These are phyloP conservation scores for Phylloporus rhodoxanthus DNA, from an alignment of 768 basidiomycete genomes.

Conservation along the genomic window DNA sequence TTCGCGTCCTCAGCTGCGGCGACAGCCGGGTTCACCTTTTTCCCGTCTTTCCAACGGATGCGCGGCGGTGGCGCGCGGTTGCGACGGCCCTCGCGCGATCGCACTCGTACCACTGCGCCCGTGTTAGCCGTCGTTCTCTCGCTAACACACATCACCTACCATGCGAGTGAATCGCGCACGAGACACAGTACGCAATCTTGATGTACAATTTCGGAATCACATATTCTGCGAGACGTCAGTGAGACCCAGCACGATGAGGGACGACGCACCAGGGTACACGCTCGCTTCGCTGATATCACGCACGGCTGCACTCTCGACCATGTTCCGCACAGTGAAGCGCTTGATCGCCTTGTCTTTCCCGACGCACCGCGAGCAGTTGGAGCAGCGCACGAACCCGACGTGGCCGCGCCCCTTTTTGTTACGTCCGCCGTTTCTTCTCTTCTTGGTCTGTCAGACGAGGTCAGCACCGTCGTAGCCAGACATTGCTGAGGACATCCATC, in stretches of 20 bases:
- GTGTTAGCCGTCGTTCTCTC: neutral
- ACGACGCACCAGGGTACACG: conserved; percentile 75
- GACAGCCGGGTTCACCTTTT: conserved; percentile 95
- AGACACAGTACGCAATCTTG: conserved; percentile 98
- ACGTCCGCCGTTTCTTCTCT: conserved; percentile 98
- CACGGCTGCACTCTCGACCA: conserved; percentile 98
- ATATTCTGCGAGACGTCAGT: conserved; percentile 59
- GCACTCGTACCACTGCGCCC: conserved; percentile 91
- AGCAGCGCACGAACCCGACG: conserved; percentile 91
- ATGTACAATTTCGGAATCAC: conserved; percentile 95
- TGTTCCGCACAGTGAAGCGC: conserved; percentile 98
- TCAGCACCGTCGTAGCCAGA: conserved; percentile 4
- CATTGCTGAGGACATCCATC: conserved; percentile 4
- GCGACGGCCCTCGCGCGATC: conserved; percentile 90
- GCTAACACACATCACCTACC: conserved; percentile 38
- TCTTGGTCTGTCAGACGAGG: conserved; percentile 70
- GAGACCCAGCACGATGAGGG: neutral
- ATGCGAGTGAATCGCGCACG: conserved; percentile 99
- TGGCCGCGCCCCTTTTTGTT: conserved; percentile 99
- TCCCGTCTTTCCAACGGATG: conserved; percentile 90
- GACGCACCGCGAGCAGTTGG: conserved; percentile 98
- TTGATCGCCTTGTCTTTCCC: conserved; percentile 99
- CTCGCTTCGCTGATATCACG: conserved; percentile 95
- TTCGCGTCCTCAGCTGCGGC: conserved; percentile 88
- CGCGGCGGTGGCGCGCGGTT: conserved; percentile 98